Base-by-base conservation (phyloP, 805 yeast genomes). In the Candida maltosa region DNA sequence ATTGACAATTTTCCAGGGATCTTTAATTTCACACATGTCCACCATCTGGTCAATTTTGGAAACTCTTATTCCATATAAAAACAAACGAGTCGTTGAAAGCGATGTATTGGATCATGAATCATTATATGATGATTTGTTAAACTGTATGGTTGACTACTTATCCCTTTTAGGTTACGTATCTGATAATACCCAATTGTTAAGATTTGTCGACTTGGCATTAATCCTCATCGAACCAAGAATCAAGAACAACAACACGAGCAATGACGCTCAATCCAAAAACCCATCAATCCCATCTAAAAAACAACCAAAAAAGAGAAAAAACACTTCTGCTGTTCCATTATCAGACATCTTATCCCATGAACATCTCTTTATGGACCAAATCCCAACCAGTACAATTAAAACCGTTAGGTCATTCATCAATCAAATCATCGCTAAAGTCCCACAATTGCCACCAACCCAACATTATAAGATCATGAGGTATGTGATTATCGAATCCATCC, bases 311-410 rank as follows among this genome's bases (percentile, higher is more conserved):
- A 72, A 63, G 48, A 69, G 68, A 47, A 74, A 69, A 43, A 56
- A 52, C 30, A 56, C 58, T 25, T 58, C 56, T 12, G 44, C 75
- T 1, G 65, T 68, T 18, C 78, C 87, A 4, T 58, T 81, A 42
- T 74, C 89, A 6, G 94, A 84, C 58, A 52, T 83, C 20, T 63
- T 82, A 31, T 78, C 88, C 1, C 85, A 83, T 53, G 68, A 79
- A 30, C 78, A 75, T 35, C 63, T 76, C 35, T 83, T 83, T 47
- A 52, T 55, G 19, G 49, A 58, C 6, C 55, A 60, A 7, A 68
- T 76, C 11, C 65, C 80, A 4, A 26, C 41, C 0, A 18, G 37
- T 1, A 72, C 78, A 6, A 41, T 61, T 12, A 19, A 26, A 2
- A 35, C 45, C 0, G 62, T 77, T 6, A 53, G 73, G 33, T 37